Base-by-base conservation (phyloP, 2,329 filamentous ascomycete genomes). In the Pseudogymnoascus sp. region DNA sequence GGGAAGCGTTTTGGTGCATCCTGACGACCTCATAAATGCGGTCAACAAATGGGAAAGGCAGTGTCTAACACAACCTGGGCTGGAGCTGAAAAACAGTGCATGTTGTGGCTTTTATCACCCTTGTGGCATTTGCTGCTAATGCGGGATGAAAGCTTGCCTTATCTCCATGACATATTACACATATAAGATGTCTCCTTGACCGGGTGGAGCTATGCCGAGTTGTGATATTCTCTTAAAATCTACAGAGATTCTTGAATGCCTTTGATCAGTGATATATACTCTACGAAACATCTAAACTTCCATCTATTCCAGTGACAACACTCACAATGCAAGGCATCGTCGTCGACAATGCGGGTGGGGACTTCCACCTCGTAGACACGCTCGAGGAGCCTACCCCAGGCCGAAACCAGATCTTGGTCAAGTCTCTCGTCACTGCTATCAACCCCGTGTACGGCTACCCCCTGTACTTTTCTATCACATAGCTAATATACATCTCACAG, bases 351-450 rank as follows among this genome's bases (percentile, higher is more conserved):
- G 42, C 60, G 1, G 68, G 67, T 8, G 65, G 63, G 2, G 49
- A 64, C 1, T 71, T 63, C 62, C 40, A 38, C 12, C 31, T 71
- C 23, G 62, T 69, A 3, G 65, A 69, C 11, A 62, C 63, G 12
- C 59, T 73, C 12, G 64, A 65, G 11, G 65, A 67, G 18, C 73
- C 72, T 4, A 69, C 37, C 0, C 74, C 75, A n/a, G 71, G 69
- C 5, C 66, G 68, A 5, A 70, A 69, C 7, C 75, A 77, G 56
- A 70, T 72, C 2, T 66, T 77, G 1, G 75, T 77, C 3, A 76
- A 75, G 64, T 75, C 71, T 5, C 69, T 77, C 6, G 70, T 69
- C 14, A 69, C 75, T 0, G 74, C 69, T 1, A 70, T 77, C 38
- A 77, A 77, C 62, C 73, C 74, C 0, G 70, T 77, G 75, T 77